phyloP scores from a whole-genome alignment of 805 yeast genomes.

The Brettanomyces anomalus region DNA sequence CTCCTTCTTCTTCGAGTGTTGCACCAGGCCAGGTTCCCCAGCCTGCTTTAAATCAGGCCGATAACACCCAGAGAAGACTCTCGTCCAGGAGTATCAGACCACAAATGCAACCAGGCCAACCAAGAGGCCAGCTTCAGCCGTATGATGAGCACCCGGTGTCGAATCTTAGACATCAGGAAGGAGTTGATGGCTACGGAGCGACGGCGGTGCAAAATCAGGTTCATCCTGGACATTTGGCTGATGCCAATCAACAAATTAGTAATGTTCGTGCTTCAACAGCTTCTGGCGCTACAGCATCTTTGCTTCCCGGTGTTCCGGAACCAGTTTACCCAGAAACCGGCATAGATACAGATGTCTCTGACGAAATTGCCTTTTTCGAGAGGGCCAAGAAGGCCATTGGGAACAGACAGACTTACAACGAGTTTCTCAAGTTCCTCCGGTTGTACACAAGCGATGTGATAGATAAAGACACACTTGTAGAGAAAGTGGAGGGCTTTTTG shows the following conservation, averaged over 20 bases:
- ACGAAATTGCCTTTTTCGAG: constrained; percentile 87
- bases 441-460: constrained; percentile 86
- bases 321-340: constrained; percentile 54
- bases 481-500: constrained; percentile 74
- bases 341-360: constrained; percentile 55
- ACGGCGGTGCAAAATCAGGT: not conserved
- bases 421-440: constrained; percentile 81
- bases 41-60: constrained; percentile 6
- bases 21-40: constrained; percentile 11
- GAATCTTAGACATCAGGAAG: constrained; percentile 26
- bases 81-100: not conserved
- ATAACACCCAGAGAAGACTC: constrained; percentile 6
- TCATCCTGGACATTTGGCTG: not conserved
- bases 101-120: constrained; percentile 8
- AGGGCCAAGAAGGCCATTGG: constrained; percentile 83
- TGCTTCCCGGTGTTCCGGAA: constrained; percentile 81
- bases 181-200: constrained; percentile 10
- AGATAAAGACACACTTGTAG: constrained; percentile 73
- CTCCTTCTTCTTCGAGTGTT: constrained; percentile 33
- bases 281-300: constrained; percentile 42
- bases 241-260: not conserved
- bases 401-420: constrained; percentile 84
- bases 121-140: constrained; percentile 16
- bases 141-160: constrained; percentile 41
- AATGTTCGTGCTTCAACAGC: constrained; percentile 14